Base-by-base conservation (phyloP, 805 yeast genomes). In the Citeromyces matritensis region DNA sequence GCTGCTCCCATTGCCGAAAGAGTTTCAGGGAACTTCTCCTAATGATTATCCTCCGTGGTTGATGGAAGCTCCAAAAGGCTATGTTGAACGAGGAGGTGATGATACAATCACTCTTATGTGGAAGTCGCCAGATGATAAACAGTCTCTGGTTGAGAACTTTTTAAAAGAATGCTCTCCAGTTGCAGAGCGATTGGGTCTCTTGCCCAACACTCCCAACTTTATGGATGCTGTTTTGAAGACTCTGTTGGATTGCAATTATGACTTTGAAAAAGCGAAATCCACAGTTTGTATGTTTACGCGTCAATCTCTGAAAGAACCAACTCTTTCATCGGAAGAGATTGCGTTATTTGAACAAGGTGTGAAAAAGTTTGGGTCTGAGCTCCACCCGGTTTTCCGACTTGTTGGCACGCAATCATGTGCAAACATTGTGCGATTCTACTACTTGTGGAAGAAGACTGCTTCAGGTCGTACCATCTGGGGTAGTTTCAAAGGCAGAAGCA, bases 371-470 rank as follows among this genome's bases (percentile, higher is more conserved):
- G 95, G 95, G 4, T 73, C 81, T 44, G 94, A 86, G 42, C 54
- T 91, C 19, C 73, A 71, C 46, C 83, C 78, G 1, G 86, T 83
- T 1, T 69, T 47, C 39, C 68, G 73, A 45, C 69, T 65, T 35
- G 91, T 88, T n/a, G 66, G 65, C 21, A 65, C 85, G 0, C 93
- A 81, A 42, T 58, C 84, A 0, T 57, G 73, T 34, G 68, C 86
- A 0, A 81, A 77, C 76, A 61, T 85, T 39, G 97, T 88, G 2
- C 55, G 96, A 35, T 85, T 65, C 48, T 88, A 84, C 45, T 88
- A 88, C 44, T 56, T 83, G 33, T 88, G 97, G 97, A 86, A 86
- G 52, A 86, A 86, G 49, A 78, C 94, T 0, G 57, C 66, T 21
- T 62, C 63, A 28, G 96, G 96, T 0, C 73, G 68, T 38, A 46